Evolutionary conservation across 1,284 basidiomycete species (phyloP).

Genomic region (Marasmius oreades): DNA sequence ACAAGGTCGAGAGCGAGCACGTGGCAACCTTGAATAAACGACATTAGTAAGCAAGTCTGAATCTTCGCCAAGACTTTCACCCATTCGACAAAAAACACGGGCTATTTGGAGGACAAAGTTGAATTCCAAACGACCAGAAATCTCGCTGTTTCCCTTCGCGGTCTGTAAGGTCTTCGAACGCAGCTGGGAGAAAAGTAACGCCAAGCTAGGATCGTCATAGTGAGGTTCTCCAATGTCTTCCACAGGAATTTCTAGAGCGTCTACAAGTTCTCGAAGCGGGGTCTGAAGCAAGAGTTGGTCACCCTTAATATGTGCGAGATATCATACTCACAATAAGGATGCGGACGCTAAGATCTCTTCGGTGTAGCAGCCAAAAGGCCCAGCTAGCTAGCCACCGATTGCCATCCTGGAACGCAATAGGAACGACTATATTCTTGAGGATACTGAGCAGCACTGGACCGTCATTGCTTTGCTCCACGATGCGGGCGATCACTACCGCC

Average conservation of each 20-base stretch:
- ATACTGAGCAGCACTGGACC: constrained; percentile 77
- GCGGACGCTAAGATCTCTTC: constrained; percentile 82
- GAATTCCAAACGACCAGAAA: constrained; percentile 83
- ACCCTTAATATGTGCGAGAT: no score
- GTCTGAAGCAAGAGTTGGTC: constrained; percentile 21
- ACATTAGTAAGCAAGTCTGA: background rate
- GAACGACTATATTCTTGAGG: constrained; percentile 73
- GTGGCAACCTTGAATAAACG: constrained; percentile 78
- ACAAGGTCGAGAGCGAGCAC: constrained; percentile 83
- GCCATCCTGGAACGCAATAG: constrained; percentile 79
- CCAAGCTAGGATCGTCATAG: constrained; percentile 89
- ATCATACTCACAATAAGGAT: constrained; percentile 76
- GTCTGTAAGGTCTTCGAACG: constrained; percentile 88
- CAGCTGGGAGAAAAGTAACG: constrained; percentile 87
- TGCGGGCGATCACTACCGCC: constrained; percentile 82
- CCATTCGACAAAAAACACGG: constrained; percentile 89
- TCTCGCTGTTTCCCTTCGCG: constrained; percentile 86
- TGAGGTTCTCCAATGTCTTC: constrained; percentile 77
- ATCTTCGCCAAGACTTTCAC: constrained; percentile 45
- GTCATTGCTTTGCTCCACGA: constrained; percentile 78
- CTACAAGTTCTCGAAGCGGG: constrained; percentile 70
- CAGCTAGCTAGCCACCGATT: constrained; percentile 97
- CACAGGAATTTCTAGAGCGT: constrained; percentile 49
- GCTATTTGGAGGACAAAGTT: constrained; percentile 93
- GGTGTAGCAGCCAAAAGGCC: constrained; percentile 90